Percentiles rank a stretch among this genome's conserved stretches.
phyloP scores from a whole-genome alignment of 2,329 filamentous ascomycete species.

The Diaporthe sp. region DNA sequence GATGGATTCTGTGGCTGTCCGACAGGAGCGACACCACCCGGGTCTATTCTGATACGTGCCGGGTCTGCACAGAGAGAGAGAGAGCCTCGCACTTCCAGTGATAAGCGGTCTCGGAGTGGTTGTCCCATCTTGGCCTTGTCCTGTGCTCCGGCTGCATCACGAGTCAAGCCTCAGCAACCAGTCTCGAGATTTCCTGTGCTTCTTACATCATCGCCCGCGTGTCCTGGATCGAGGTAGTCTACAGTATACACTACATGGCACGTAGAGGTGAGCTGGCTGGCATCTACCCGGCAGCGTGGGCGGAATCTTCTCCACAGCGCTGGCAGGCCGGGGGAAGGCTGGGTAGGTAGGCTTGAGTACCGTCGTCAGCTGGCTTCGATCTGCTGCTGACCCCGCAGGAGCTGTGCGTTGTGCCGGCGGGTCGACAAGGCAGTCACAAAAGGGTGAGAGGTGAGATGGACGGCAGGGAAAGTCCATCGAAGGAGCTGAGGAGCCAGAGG shows the following conservation, averaged over 20 bases:
- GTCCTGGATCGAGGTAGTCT: constrained; percentile 2
- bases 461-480: neutral
- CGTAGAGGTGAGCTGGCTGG: constrained; percentile 4
- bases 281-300: constrained; percentile 14
- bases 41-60: neutral
- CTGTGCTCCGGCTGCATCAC: neutral
- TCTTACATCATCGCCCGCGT: constrained; percentile 5
- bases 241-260: neutral
- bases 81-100: neutral
- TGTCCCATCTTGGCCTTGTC: neutral
- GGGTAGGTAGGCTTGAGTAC: neutral
- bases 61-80: neutral
- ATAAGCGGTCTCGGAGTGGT: constrained; percentile 6
- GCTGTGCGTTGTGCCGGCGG: neutral
- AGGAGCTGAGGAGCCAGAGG: neutral
- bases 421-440: neutral
- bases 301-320: constrained; percentile 5
- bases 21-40: neutral
- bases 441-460: neutral
- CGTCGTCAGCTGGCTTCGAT: neutral
- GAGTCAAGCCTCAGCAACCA: neutral
- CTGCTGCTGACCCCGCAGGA: constrained; percentile 5
- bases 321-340: neutral
- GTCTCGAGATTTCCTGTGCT: constrained; percentile 2
- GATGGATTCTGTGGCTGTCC: neutral